phyloP scores from a whole-genome alignment of 2,329 filamentous ascomycete genomes.

The Trichoderma afroharzianum region DNA sequence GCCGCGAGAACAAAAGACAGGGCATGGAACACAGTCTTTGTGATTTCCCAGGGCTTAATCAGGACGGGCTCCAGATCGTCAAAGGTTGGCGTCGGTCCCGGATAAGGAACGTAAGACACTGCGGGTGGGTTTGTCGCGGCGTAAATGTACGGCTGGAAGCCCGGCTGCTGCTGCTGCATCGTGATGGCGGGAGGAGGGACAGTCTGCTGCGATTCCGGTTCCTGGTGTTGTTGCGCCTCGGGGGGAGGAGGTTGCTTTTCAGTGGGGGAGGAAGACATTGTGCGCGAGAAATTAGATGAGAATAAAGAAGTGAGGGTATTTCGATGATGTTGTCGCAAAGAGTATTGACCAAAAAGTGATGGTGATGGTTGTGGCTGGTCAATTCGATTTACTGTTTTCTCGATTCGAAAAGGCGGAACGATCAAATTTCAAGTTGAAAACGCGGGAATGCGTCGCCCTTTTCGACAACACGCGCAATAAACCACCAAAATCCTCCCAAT shows the following conservation, averaged over 20 bases:
- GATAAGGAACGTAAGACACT: neutral
- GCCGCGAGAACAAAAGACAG: neutral
- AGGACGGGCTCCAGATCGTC: neutral
- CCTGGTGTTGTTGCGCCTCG: neutral
- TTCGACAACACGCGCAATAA: neutral
- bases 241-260: neutral
- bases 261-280: neutral
- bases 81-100: neutral
- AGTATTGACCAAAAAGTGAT: neutral
- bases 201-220: neutral
- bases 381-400: neutral
- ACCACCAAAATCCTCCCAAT: neutral
- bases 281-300: neutral
- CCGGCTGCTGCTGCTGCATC: neutral
- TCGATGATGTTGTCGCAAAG: neutral
- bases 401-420: neutral
- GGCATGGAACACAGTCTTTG: neutral
- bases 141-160: neutral
- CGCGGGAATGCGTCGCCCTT: neutral
- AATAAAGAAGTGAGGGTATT: neutral
- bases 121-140: neutral
- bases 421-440: neutral
- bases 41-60: neutral
- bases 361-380: neutral
- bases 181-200: neutral